Evolutionary conservation across 2,329 filamentous ascomycete species (phyloP), one percentile per base, ranked within the genome.

Genomic region (Fusarium buharicum): DNA sequence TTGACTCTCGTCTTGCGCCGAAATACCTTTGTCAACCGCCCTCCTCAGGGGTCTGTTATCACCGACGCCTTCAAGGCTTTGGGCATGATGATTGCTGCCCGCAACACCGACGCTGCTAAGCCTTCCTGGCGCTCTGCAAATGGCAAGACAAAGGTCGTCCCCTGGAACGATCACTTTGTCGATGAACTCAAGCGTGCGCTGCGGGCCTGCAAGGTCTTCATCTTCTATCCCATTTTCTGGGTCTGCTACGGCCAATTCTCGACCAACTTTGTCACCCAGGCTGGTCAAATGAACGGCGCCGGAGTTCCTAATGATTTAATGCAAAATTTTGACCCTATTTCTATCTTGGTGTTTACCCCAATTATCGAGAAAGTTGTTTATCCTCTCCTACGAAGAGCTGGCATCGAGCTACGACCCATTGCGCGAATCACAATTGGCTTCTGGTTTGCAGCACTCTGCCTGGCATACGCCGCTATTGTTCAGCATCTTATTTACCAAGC

Each of bases 231-330:
- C 30, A 80, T 88, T 66, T 90, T 86, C 78, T 90, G 86, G 85
- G 80, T 90, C 22, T 84, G 85, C 61, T 90, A 90, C 75, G 83
- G 82, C 46, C 89, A 91, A 70, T 86, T 90, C 76, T 85, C 84
- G 49, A 84, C 80, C 74, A 90, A 89, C 77, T 82, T 89, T 64
- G 84, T 87, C 66, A 86, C 86, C 2, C 88, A 90, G 74, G 81
- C 82, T 22, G 77, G 75, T 2, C 76, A 79, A 62, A 82, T 84
- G 88, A 67, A 83, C 24, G 81, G 86, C 5, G 82, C 88, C 59
- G 87, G 88, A 22, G 82, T 90, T 47, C 88, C 88, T 59, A 91
- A 90, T 75, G 88, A 91, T 68, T 77, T 90, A 64, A 83, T 91
- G 77, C 82, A 86, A 64, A 90, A 90, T 74, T 82, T 90, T 28